These are phyloP conservation scores for Aspergillus udagawae DNA, from an alignment of 2,329 filamentous ascomycete species.

Conservation along the genomic window DNA sequence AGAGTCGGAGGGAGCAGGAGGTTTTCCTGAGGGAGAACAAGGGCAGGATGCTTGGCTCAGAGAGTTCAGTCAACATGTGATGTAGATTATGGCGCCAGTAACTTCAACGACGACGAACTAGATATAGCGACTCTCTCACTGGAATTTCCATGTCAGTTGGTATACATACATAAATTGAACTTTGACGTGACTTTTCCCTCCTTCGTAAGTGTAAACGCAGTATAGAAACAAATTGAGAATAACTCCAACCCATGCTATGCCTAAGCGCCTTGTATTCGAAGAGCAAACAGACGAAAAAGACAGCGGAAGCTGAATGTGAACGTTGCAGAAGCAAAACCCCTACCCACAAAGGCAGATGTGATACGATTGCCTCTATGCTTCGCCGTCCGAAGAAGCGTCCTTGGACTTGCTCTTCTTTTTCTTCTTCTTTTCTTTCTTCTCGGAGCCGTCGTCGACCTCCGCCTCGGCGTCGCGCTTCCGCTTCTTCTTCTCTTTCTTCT, in stretches of 20 bases:
- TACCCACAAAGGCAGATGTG: conserved; percentile 11
- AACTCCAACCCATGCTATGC: conserved; percentile 39
- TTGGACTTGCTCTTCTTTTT: conserved; percentile 41
- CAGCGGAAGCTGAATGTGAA: conserved; percentile 3
- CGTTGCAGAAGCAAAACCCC: conserved; percentile 14
- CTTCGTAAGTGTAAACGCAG: neutral
- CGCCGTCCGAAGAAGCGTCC: conserved; percentile 22
- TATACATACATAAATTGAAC: neutral
- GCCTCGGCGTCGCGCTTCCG: conserved; percentile 35
- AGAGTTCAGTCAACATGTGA: neutral
- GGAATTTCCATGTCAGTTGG: neutral
- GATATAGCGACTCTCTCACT: neutral
- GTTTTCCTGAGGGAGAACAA: conserved; percentile 45
- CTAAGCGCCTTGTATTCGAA: conserved; percentile 28
- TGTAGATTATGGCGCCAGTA: neutral
- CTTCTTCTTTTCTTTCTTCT: conserved; percentile 62
- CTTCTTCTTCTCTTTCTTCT: conserved; percentile 44
- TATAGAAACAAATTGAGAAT: conserved; percentile 13
- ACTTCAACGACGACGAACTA: neutral
- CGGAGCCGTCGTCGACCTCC: conserved; percentile 30
- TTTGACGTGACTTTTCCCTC: neutral
- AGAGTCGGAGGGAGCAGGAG: conserved; percentile 58
- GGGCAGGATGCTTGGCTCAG: neutral
- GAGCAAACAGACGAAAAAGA: conserved; percentile 1
- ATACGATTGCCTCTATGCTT: conserved; percentile 16